Evolutionary conservation across 106 monocot species (phyloP).

Genomic region (Allium sativum): DNA sequence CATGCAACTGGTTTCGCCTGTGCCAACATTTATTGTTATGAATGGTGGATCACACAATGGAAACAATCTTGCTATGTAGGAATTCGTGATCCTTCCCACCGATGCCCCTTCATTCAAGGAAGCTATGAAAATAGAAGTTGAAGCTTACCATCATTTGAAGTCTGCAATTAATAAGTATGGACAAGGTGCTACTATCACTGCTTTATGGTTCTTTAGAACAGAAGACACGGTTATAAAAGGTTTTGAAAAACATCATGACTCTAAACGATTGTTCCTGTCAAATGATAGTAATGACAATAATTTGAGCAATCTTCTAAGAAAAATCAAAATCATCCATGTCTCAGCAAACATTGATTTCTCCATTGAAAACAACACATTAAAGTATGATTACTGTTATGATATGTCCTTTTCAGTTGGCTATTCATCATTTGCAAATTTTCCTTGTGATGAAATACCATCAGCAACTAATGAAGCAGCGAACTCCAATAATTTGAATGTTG

Average conservation of each 20-base stretch:
- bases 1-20: constrained; percentile 87
- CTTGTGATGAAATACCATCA: not conserved
- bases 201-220: constrained; percentile 26
- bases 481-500: not conserved
- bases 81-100: constrained; percentile 93
- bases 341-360: not conserved
- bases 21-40: constrained; percentile 96
- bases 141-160: too few species aligned
- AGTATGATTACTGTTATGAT: constrained; percentile 15
- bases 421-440: constrained; percentile 27
- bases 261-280: constrained; percentile 21
- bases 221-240: constrained; percentile 29
- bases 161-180: too few species aligned
- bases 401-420: constrained; percentile 17
- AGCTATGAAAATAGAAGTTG: constrained; percentile 82
- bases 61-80: constrained; percentile 96
- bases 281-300: constrained; percentile 25
- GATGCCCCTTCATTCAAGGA: constrained; percentile 85
- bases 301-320: constrained; percentile 22
- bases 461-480: too few species aligned
- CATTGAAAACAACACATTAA: too few species aligned
- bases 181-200: too few species aligned
- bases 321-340: constrained; percentile 13
- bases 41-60: constrained; percentile 96
- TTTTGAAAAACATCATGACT: constrained; percentile 17